phyloP scores from a whole-genome alignment of 805 yeast genomes.

The Yamadazyma takamatsuzukensis region DNA sequence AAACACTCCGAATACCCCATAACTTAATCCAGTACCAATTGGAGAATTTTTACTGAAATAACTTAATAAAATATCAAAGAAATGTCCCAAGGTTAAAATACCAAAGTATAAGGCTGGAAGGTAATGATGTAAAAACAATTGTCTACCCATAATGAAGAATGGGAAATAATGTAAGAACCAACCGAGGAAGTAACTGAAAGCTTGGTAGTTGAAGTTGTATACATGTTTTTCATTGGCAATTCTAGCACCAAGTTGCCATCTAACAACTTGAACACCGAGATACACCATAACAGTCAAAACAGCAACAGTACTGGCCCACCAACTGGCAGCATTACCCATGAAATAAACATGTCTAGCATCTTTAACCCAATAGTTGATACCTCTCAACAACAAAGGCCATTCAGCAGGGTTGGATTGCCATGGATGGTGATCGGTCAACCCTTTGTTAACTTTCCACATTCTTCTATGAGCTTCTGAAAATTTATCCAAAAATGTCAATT shows the following conservation, averaged over 20 bases:
- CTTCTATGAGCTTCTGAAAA: slow-evolving; percentile 60
- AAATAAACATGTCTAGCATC: slow-evolving; percentile 62
- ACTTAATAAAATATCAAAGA: slow-evolving; percentile 47
- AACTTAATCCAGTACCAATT: slow-evolving; percentile 43
- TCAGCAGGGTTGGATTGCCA: slow-evolving; percentile 69
- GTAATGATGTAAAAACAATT: slow-evolving; percentile 89
- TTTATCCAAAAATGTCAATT: slow-evolving; percentile 54
- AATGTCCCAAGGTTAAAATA: slow-evolving; percentile 69
- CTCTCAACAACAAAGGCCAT: slow-evolving; percentile 76
- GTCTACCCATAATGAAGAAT: slow-evolving; percentile 86
- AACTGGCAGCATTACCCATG: slow-evolving; percentile 72
- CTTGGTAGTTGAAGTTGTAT: slow-evolving; percentile 62
- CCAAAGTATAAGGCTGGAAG: slow-evolving; percentile 91
- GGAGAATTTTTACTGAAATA: slow-evolving; percentile 36
- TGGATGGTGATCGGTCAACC: slow-evolving; percentile 63
- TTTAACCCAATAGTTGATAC: slow-evolving; percentile 76
- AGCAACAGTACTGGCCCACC: slow-evolving; percentile 69
- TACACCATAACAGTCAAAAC: slow-evolving; percentile 49
- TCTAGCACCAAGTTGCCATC: slow-evolving; percentile 56
- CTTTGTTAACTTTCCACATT: slow-evolving; percentile 77
- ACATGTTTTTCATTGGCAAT: slow-evolving; percentile 50
- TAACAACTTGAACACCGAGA: slow-evolving; percentile 43
- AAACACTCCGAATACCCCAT: slow-evolving; percentile 45
- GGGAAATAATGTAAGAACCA: slow-evolving; percentile 73
- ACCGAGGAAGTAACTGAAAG: slow-evolving; percentile 60